Percentiles rank a stretch among this genome's conserved stretches.
phyloP scores from a whole-genome alignment of 352 stramenopile species.

The Globisporangium nodosum region DNA sequence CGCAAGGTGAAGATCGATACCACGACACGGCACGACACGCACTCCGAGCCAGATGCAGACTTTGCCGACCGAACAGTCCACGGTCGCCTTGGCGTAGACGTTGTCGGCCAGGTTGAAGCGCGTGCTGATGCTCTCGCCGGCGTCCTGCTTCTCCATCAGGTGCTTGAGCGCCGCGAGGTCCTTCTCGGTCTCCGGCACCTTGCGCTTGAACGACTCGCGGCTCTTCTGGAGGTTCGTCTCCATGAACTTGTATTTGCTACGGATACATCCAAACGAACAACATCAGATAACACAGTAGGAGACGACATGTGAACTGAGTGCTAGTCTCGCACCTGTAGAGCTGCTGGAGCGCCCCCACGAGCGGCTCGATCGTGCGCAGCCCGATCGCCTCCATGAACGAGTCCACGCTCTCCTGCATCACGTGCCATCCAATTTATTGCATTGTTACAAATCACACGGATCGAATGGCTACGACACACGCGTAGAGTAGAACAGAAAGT shows the following conservation, averaged over 20 bases:
- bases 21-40: slow-evolving; percentile 10
- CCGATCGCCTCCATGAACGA: slow-evolving; percentile 56
- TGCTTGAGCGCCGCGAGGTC: slow-evolving; percentile 53
- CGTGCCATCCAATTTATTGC: background rate
- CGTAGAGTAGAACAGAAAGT: background rate
- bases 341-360: slow-evolving; percentile 77
- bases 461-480: background rate
- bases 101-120: slow-evolving; percentile 95
- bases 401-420: slow-evolving; percentile 56
- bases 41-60: slow-evolving; percentile 97
- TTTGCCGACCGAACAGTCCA: slow-evolving; percentile 86
- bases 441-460: too few species aligned
- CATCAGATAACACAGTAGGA: background rate
- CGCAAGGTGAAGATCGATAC: too few species aligned
- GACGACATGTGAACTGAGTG: background rate
- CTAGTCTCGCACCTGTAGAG: slow-evolving; percentile 49
- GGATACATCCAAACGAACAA: background rate
- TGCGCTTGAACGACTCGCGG: slow-evolving; percentile 83
- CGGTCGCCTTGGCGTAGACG: slow-evolving; percentile 92
- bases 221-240: slow-evolving; percentile 84
- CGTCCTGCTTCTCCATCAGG: slow-evolving; percentile 56
- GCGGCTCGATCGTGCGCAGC: slow-evolving; percentile 58
- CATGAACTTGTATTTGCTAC: slow-evolving; percentile 90
- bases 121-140: slow-evolving; percentile 76
- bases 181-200: slow-evolving; percentile 91